phyloP scores from a whole-genome alignment of 2,329 filamentous ascomycete genomes.

The Immersiporthe knoxdaviesiana region DNA sequence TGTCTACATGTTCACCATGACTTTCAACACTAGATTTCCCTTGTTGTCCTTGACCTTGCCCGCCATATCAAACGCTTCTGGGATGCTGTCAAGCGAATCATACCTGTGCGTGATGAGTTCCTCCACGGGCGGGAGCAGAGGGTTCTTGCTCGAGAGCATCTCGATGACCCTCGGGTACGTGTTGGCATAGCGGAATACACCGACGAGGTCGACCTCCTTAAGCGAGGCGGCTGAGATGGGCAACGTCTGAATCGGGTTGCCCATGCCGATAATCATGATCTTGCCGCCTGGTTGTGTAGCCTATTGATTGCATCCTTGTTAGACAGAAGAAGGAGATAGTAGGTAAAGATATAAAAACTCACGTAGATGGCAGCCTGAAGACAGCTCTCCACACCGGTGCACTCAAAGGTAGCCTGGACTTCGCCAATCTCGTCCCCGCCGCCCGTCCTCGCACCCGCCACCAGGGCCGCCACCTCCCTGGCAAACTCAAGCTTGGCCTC shows the following conservation, averaged over 20 bases:
- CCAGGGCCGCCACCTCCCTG: slow-evolving; percentile 50
- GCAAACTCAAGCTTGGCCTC: slow-evolving; percentile 58
- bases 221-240: slow-evolving; percentile 70
- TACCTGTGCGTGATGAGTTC: slow-evolving; percentile 74
- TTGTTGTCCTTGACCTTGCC: slow-evolving; percentile 70
- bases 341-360: slow-evolving; percentile 33
- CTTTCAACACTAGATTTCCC: slow-evolving; percentile 75
- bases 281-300: slow-evolving; percentile 68
- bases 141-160: slow-evolving; percentile 52
- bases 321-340: not conserved
- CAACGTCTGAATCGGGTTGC: slow-evolving; percentile 69
- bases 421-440: slow-evolving; percentile 57
- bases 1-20: slow-evolving; percentile 58
- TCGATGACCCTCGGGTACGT: slow-evolving; percentile 65
- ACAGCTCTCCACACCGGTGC: slow-evolving; percentile 77
- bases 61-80: slow-evolving; percentile 74
- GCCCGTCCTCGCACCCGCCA: slow-evolving; percentile 40
- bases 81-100: slow-evolving; percentile 63
- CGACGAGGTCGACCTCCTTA: slow-evolving; percentile 71
- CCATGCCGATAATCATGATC: slow-evolving; percentile 74
- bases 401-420: slow-evolving; percentile 73
- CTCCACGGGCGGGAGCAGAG: slow-evolving; percentile 63
- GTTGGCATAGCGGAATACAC: slow-evolving; percentile 75
- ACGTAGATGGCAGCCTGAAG: slow-evolving; percentile 75
- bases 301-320: slow-evolving; percentile 37